Evolutionary conservation across 768 basidiomycete genomes (phyloP).

Genomic region (Boletus insuetus): DNA sequence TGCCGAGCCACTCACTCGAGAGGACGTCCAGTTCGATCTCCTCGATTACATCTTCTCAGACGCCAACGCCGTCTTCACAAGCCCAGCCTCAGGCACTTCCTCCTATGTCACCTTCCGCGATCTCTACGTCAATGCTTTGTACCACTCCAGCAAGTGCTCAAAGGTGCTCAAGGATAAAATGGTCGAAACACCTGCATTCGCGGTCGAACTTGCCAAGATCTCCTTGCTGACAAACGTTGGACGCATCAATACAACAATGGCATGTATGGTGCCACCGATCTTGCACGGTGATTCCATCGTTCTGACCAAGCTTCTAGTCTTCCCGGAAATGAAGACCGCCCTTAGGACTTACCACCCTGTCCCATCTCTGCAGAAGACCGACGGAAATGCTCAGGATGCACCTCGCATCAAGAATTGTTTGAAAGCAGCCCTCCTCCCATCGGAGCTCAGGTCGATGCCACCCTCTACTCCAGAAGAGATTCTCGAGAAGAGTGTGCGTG

Average conservation of each 20-base stretch:
- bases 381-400: slow-evolving; percentile 86
- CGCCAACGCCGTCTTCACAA: slow-evolving; percentile 65
- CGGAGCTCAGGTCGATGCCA: slow-evolving; percentile 60
- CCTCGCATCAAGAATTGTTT: slow-evolving; percentile 90
- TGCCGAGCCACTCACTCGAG: slow-evolving; percentile 77
- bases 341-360: slow-evolving; percentile 87
- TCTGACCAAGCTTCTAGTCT: slow-evolving; percentile 51
- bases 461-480: slow-evolving; percentile 78
- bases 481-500: slow-evolving; percentile 59
- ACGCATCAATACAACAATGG: slow-evolving; percentile 90
- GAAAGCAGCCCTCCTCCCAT: slow-evolving; percentile 73
- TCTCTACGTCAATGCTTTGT: slow-evolving; percentile 79
- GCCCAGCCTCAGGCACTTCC: slow-evolving; percentile 48
- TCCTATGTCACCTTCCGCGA: slow-evolving; percentile 72
- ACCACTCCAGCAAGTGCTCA: slow-evolving; percentile 80
- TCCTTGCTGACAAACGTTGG: slow-evolving; percentile 87
- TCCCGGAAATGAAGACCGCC: slow-evolving; percentile 92
- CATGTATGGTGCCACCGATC: slow-evolving; percentile 49
- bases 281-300: slow-evolving; percentile 5
- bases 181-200: slow-evolving; percentile 75
- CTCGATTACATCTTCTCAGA: slow-evolving; percentile 78
- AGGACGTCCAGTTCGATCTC: slow-evolving; percentile 86
- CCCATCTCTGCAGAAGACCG: slow-evolving; percentile 83
- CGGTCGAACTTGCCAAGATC: slow-evolving; percentile 77
- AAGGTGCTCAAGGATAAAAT: slow-evolving; percentile 88